phyloP scores from a whole-genome alignment of 768 basidiomycete genomes.

The Lactarius pseudohatsudake region DNA sequence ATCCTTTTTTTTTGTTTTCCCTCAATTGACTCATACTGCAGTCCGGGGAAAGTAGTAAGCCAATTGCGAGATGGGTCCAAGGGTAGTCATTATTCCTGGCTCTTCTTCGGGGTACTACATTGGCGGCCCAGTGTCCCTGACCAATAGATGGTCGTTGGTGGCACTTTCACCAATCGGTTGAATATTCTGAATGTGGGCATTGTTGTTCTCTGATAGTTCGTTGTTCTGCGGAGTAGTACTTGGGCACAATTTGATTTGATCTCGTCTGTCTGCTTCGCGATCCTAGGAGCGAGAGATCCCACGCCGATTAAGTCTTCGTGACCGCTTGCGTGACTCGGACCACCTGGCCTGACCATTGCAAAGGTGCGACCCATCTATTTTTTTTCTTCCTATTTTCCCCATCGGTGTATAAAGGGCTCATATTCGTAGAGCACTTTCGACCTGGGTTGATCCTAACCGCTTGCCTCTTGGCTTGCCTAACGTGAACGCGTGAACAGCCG shows the following conservation, averaged over 20 bases:
- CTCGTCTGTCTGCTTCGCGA: neutral
- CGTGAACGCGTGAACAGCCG: constrained; percentile 5
- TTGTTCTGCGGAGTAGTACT: neutral
- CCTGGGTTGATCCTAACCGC: neutral
- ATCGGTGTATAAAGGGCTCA: neutral
- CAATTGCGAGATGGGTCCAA: neutral
- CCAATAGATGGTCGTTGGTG: neutral
- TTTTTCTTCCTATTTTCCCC: constrained; percentile 5
- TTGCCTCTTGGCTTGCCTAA: too few species aligned
- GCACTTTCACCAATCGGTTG: neutral
- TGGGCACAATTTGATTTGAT: neutral
- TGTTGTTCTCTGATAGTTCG: neutral
- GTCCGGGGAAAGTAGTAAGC: too few species aligned
- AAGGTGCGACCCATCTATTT: neutral
- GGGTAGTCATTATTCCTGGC: too few species aligned
- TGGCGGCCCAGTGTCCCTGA: neutral
- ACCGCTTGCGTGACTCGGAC: neutral
- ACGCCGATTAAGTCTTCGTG: neutral
- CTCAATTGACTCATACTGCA: neutral
- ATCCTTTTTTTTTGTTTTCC: neutral
- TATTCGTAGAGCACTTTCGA: neutral
- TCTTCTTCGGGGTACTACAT: too few species aligned
- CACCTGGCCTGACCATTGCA: neutral
- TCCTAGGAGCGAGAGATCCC: neutral
- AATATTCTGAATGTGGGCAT: neutral